phyloP scores from a whole-genome alignment of 2,329 filamentous ascomycete species.

The Bipolaris bicolor region DNA sequence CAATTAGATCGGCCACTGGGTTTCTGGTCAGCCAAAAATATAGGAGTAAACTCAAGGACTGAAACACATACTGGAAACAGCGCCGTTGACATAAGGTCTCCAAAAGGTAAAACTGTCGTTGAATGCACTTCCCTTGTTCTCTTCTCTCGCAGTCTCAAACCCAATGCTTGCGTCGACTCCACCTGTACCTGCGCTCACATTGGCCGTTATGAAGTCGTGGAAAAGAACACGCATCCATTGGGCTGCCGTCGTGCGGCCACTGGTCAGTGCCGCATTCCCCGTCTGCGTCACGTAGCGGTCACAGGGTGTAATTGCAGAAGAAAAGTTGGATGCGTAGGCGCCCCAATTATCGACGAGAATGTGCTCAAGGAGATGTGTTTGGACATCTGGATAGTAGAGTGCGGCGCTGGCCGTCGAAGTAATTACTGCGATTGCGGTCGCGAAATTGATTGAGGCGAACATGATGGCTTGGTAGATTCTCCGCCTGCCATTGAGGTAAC shows the following conservation, averaged over 20 bases:
- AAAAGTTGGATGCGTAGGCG: conserved; percentile 24
- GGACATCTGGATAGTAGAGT: conserved; percentile 13
- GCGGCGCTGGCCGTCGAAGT: neutral
- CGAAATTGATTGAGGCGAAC: neutral
- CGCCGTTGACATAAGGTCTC: conserved; percentile 26
- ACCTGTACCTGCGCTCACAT: conserved; percentile 32
- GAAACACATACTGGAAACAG: conserved; percentile 3
- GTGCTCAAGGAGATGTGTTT: conserved; percentile 19
- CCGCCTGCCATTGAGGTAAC: neutral
- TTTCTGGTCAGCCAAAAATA: neutral
- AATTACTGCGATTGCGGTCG: neutral
- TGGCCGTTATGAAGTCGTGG: conserved; percentile 39
- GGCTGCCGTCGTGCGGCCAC: conserved; percentile 22
- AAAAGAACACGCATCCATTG: conserved; percentile 41
- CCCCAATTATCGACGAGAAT: conserved; percentile 26
- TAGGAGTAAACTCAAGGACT: neutral
- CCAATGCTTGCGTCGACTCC: conserved; percentile 42
- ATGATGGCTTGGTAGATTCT: neutral
- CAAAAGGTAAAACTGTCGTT: conserved; percentile 38
- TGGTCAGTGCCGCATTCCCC: conserved; percentile 8
- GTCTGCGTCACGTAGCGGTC: conserved; percentile 22
- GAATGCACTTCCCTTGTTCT: conserved; percentile 38
- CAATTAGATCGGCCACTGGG: conserved; percentile 36
- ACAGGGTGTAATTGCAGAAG: conserved; percentile 25
- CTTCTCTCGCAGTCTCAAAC: conserved; percentile 31